Evolutionary conservation across 768 basidiomycete species (phyloP).

Genomic region (Chlorophyllum brunneum): DNA sequence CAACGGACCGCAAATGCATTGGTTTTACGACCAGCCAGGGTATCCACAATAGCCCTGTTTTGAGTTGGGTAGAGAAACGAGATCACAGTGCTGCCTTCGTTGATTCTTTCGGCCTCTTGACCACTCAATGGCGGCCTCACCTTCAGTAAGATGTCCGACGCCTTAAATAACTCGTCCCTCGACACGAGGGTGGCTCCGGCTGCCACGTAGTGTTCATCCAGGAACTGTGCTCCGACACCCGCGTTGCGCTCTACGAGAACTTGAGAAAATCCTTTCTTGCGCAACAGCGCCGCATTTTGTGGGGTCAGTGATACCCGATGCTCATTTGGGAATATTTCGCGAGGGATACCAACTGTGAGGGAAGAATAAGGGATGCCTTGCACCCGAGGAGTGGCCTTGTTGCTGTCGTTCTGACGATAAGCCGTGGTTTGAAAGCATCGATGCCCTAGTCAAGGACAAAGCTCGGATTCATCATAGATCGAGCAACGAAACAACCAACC

Average conservation of each 20-base stretch:
- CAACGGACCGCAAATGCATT: slow-evolving; percentile 64
- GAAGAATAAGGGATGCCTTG: slow-evolving; percentile 61
- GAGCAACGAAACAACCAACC: neutral
- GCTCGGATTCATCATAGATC: neutral
- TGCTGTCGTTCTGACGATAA: slow-evolving; percentile 22
- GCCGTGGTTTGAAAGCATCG: slow-evolving; percentile 31
- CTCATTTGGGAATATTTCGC: slow-evolving; percentile 75
- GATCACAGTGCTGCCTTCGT: slow-evolving; percentile 74
- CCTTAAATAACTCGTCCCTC: slow-evolving; percentile 61
- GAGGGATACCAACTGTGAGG: slow-evolving; percentile 72
- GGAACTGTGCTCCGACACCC: slow-evolving; percentile 71
- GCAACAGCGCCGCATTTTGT: slow-evolving; percentile 65
- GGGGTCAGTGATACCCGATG: slow-evolving; percentile 81
- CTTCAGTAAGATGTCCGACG: slow-evolving; percentile 80
- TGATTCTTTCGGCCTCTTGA: slow-evolving; percentile 59
- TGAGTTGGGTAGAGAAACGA: slow-evolving; percentile 84
- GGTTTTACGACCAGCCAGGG: slow-evolving; percentile 58
- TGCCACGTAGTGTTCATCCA: slow-evolving; percentile 73
- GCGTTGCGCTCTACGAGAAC: slow-evolving; percentile 74
- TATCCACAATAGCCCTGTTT: slow-evolving; percentile 72
- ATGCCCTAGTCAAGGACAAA: slow-evolving; percentile 21
- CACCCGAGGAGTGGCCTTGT: slow-evolving; percentile 24
- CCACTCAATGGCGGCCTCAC: slow-evolving; percentile 71
- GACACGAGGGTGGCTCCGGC: slow-evolving; percentile 81
- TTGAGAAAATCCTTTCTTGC: slow-evolving; percentile 77